Evolutionary conservation across 805 yeast genomes (phyloP).

Genomic region (Middelhovenomyces tepae): DNA sequence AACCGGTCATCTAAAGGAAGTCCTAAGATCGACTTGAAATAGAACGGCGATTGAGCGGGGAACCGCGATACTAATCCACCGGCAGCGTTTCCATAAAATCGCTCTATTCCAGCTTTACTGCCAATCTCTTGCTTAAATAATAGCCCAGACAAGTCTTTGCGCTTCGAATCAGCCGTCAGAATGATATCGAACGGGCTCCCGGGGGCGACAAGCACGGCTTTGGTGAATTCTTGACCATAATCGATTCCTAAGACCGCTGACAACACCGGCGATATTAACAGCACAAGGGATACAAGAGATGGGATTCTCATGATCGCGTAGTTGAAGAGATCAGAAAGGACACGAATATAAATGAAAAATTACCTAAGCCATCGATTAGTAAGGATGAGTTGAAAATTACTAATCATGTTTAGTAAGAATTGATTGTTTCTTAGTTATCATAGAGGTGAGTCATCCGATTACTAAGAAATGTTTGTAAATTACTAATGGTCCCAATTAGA

Average conservation of each 20-base stretch:
- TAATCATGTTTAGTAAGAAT: no score
- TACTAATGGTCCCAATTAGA: no score
- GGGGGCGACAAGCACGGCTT: constrained; percentile 85
- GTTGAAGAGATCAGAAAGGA: no score
- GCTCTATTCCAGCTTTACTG: constrained; percentile 31
- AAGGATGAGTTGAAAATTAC: no score
- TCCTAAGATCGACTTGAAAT: constrained; percentile 68
- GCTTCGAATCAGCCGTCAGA: constrained; percentile 79
- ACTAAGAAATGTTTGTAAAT: no score
- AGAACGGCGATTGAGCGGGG: constrained; percentile 60
- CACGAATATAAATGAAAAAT: no score
- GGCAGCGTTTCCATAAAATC: constrained; percentile 74
- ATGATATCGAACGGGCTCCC: constrained; percentile 82
- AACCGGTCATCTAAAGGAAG: constrained; percentile 31
- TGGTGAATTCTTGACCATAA: constrained; percentile 78
- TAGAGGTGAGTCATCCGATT: no score
- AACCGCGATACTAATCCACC: constrained; percentile 59
- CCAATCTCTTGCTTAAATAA: constrained; percentile 46
- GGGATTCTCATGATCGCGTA: no score
- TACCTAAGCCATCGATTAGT: no score
- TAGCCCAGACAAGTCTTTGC: constrained; percentile 80
- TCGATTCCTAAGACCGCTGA: constrained; percentile 83
- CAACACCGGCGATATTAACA: no score
- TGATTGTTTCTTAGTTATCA: no score
- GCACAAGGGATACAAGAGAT: no score